phyloP scores from a whole-genome alignment of 2,329 filamentous ascomycete genomes.

The Pyricularia sp. region DNA sequence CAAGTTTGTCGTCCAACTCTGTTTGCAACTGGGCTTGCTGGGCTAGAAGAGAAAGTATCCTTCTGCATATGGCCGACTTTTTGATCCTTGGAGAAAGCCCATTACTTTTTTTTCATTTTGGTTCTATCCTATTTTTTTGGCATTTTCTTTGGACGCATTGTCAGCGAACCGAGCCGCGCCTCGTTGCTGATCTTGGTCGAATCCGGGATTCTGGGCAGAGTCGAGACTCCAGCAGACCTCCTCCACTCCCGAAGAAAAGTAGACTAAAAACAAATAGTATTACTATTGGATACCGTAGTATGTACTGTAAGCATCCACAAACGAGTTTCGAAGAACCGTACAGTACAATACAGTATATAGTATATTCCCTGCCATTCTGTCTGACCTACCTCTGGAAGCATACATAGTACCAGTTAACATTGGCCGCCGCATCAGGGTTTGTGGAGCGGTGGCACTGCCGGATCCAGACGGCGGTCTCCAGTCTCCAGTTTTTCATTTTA shows the following conservation, averaged over 20 bases:
- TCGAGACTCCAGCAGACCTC: not conserved
- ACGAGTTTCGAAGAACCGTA: not conserved
- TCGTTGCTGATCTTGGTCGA: not conserved
- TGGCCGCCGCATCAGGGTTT: not conserved
- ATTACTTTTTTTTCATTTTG: not conserved
- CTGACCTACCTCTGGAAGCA: not conserved
- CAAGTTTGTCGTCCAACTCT: no score
- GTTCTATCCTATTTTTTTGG: not conserved
- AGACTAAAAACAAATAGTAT: not conserved
- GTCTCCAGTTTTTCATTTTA: not conserved
- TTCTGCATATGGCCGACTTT: not conserved
- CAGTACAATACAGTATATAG: not conserved
- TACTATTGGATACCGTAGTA: not conserved
- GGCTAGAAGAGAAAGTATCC: not conserved
- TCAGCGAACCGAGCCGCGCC: not conserved
- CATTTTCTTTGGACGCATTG: not conserved
- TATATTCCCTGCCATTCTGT: not conserved
- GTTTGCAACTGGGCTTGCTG: no score
- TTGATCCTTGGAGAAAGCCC: not conserved
- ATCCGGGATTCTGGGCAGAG: not conserved
- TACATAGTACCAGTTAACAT: not conserved
- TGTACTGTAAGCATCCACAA: not conserved
- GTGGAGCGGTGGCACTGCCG: not conserved
- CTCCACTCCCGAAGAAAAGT: not conserved
- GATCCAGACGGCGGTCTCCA: not conserved